Percentiles rank a stretch among this genome's conserved stretches.
Evolutionary conservation across 83 land plant species (phyloP).

Genomic region (Picea mariana): DNA sequence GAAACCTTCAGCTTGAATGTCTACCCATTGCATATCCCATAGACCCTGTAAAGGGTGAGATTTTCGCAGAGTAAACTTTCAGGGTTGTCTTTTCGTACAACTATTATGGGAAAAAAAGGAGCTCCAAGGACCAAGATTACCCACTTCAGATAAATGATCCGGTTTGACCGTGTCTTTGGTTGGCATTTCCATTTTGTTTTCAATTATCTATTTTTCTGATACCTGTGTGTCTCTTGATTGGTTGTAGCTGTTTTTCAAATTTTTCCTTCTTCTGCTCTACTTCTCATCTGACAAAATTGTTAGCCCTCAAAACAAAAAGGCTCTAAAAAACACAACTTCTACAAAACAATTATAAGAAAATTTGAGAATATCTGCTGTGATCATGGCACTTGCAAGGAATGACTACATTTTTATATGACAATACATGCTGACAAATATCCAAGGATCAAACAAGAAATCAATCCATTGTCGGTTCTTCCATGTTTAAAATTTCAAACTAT

Average conservation of each 20-base stretch:
- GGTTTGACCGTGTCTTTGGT: not conserved
- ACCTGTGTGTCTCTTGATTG: not conserved
- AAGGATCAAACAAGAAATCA: too few species aligned
- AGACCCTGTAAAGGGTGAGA: not conserved
- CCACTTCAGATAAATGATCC: not conserved
- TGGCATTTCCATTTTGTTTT: not conserved
- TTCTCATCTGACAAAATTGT: not conserved
- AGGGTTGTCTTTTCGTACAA: not conserved
- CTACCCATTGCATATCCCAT: not conserved
- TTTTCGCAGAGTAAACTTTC: not conserved
- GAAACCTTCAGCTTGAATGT: not conserved
- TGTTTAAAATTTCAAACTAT: too few species aligned
- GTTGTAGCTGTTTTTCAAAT: not conserved
- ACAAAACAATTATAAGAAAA: too few species aligned
- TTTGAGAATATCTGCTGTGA: too few species aligned
- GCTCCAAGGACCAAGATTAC: not conserved
- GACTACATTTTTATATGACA: too few species aligned
- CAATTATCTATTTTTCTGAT: too few species aligned
- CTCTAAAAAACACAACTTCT: not conserved
- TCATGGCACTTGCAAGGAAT: too few species aligned
- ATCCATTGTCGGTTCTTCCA: too few species aligned
- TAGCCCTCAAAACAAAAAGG: not conserved
- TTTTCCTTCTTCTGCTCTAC: not conserved
- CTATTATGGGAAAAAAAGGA: not conserved
- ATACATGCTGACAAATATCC: too few species aligned